phyloP scores from a whole-genome alignment of 495 filamentous ascomycete species.

The Elasticomyces elasticus region DNA sequence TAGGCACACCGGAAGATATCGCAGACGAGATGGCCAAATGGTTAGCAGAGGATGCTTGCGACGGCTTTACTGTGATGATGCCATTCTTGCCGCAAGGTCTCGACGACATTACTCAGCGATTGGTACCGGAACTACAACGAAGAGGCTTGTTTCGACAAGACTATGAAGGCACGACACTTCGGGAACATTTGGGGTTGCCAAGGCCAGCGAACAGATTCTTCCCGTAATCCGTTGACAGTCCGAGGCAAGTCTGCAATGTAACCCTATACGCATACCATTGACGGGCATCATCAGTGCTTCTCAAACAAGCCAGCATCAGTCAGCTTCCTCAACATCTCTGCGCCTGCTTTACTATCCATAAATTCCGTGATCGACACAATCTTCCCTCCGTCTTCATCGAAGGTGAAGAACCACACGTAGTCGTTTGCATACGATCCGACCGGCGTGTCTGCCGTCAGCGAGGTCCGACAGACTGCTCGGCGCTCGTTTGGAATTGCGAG shows the following conservation, averaged over 20 bases:
- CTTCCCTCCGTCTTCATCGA: not conserved
- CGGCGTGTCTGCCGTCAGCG: not conserved
- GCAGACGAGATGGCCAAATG: not conserved
- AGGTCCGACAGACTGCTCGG: not conserved
- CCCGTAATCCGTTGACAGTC: not conserved
- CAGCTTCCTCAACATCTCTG: not conserved
- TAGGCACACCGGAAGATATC: not conserved
- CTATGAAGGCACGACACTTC: not conserved
- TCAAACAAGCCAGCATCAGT: not conserved
- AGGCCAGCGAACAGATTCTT: not conserved
- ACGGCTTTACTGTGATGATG: not conserved
- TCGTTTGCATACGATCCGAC: not conserved
- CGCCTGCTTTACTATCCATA: not conserved
- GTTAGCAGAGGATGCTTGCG: not conserved
- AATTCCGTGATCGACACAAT: not conserved
- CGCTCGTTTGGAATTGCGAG: not conserved
- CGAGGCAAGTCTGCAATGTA: too few species aligned
- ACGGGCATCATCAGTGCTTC: too few species aligned
- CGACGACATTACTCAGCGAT: not conserved
- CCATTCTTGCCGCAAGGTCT: not conserved
- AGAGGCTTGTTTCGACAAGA: not conserved
- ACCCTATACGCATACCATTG: too few species aligned
- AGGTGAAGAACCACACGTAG: slow-evolving; percentile 7
- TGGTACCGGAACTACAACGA: not conserved
- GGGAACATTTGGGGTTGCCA: not conserved